Conservation (phyloP, 177 flowering plant species). For the Tripterygium wilfordii region DNA sequence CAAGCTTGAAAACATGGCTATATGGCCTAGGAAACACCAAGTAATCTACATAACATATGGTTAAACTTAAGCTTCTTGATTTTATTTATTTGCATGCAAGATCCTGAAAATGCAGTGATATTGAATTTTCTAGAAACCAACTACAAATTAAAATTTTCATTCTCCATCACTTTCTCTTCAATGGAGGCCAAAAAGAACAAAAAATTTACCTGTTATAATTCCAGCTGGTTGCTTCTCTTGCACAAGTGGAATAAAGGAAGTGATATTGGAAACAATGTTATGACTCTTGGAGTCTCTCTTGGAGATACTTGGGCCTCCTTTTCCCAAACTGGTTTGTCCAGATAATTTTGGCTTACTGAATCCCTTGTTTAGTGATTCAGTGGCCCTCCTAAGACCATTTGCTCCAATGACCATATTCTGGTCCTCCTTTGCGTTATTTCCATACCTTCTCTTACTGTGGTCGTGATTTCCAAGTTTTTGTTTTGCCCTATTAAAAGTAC, state of each 20-base stretch:
- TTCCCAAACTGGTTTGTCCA: constrained; percentile 31
- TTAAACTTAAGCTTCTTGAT: no score
- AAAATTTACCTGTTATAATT: constrained; percentile 44
- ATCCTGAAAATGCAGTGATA: no score
- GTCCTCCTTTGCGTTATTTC: constrained; percentile 40
- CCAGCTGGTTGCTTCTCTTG: constrained; percentile 65
- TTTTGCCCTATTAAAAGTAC: constrained; percentile 19
- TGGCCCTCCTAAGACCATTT: constrained; percentile 26
- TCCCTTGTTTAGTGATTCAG: constrained; percentile 27
- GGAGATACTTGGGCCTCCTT: constrained; percentile 27
- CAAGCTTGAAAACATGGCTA: no score
- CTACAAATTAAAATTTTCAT: no score
- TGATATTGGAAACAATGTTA: constrained; percentile 71
- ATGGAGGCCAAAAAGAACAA: no score
- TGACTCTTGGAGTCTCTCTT: constrained; percentile 36
- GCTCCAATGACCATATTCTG: constrained; percentile 23
- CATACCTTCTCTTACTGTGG: constrained; percentile 21
- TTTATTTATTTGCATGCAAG: no score
- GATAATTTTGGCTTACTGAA: constrained; percentile 41
- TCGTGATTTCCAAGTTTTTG: constrained; percentile 21
- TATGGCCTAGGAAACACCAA: no score
- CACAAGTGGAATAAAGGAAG: constrained; percentile 77
- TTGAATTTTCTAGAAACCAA: no score
- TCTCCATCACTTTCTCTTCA: no score
- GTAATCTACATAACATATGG: no score